Evolutionary conservation across 495 filamentous ascomycete species (phyloP).

Genomic region (Halenospora varia): DNA sequence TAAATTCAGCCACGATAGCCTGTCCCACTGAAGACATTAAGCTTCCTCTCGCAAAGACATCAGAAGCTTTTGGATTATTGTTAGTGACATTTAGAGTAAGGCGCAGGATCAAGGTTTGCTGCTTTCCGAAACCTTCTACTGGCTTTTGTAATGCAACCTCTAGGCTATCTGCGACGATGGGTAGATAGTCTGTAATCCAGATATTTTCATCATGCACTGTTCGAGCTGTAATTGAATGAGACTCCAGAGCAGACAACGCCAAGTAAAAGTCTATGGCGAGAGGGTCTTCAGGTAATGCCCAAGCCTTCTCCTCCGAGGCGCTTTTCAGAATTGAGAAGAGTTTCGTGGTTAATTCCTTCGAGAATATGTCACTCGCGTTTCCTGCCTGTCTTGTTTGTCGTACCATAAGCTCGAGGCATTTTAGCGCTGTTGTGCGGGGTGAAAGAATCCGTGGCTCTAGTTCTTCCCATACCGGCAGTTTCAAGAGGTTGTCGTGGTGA

Average conservation of each 20-base stretch:
- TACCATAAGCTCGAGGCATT: slow-evolving; percentile 58
- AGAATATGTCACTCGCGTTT: slow-evolving; percentile 45
- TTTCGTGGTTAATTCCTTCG: slow-evolving; percentile 41
- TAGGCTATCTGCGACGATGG: slow-evolving; percentile 21
- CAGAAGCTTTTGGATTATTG: slow-evolving; percentile 64
- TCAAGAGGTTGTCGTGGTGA: slow-evolving; percentile 44
- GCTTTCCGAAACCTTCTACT: slow-evolving; percentile 9
- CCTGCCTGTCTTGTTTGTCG: slow-evolving; percentile 46
- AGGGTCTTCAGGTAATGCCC: slow-evolving; percentile 28
- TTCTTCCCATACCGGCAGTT: slow-evolving; percentile 53
- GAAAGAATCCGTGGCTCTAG: slow-evolving; percentile 48
- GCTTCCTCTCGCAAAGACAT: slow-evolving; percentile 53
- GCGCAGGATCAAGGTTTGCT: slow-evolving; percentile 45
- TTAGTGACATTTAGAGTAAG: slow-evolving; percentile 87
- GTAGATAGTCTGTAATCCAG: slow-evolving; percentile 28
- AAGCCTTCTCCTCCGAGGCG: slow-evolving; percentile 11
- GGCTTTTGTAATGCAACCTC: slow-evolving; percentile 13
- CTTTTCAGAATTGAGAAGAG: slow-evolving; percentile 45
- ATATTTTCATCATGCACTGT: slow-evolving; percentile 25
- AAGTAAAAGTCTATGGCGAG: slow-evolving; percentile 32
- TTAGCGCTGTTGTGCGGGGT: slow-evolving; percentile 59
- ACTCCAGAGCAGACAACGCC: slow-evolving; percentile 62
- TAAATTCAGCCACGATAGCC: slow-evolving; percentile 31
- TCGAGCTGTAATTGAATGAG: slow-evolving; percentile 38
- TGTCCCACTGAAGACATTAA: slow-evolving; percentile 27